Evolutionary conservation across 2,329 filamentous ascomycete genomes (phyloP).

Genomic region (Colletotrichum australisinense): DNA sequence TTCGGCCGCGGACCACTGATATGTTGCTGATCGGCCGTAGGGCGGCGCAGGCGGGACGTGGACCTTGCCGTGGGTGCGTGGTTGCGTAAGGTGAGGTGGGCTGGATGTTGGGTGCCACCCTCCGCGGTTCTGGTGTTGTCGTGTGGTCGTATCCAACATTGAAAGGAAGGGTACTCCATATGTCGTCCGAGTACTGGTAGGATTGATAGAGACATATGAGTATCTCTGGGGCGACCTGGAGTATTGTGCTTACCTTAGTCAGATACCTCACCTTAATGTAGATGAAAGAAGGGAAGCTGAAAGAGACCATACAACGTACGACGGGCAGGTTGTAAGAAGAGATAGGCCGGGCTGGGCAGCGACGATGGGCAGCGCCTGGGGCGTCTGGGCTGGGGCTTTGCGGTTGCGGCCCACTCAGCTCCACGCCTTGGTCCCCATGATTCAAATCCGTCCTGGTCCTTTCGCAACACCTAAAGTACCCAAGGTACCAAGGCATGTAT

Average conservation of each 20-base stretch:
- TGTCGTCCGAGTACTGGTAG: not conserved
- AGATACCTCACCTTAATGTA: not conserved
- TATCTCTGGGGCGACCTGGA: not conserved
- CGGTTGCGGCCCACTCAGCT: not conserved
- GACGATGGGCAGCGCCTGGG: not conserved
- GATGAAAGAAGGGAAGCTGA: not conserved
- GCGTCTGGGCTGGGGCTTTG: slow-evolving; percentile 8
- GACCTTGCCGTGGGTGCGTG: not conserved
- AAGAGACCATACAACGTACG: not conserved
- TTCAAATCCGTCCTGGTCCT: slow-evolving; percentile 9
- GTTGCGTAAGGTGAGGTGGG: too few species aligned
- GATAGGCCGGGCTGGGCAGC: not conserved
- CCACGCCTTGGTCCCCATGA: slow-evolving; percentile 4
- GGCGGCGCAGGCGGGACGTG: slow-evolving; percentile 9
- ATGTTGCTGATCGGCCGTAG: not conserved
- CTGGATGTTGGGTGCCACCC: not conserved
- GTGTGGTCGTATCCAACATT: not conserved
- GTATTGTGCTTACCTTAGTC: not conserved
- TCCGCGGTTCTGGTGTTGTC: not conserved
- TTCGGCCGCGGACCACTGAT: not conserved
- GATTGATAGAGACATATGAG: not conserved
- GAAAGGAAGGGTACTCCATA: not conserved
- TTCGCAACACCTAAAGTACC: not conserved
- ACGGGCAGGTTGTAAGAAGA: not conserved
- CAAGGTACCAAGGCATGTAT: too few species aligned